Evolutionary conservation across 2,329 filamentous ascomycete species (phyloP).

Genomic region (Diplodia corticola): DNA sequence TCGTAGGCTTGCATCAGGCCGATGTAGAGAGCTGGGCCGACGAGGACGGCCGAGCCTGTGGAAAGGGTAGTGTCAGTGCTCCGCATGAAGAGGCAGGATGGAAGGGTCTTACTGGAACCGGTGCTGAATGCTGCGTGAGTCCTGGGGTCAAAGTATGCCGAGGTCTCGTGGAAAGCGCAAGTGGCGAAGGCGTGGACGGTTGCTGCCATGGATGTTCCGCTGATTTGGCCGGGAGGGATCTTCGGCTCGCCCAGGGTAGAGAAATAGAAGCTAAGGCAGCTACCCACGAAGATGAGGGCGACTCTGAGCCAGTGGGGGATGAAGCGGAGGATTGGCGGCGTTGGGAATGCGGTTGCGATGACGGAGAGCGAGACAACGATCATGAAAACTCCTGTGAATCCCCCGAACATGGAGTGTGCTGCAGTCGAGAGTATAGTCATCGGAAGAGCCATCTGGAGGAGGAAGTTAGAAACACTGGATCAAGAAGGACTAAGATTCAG

Average conservation of each 20-base stretch:
- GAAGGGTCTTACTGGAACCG: background rate
- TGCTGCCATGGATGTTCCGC: background rate
- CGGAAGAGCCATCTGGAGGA: constrained; percentile 1
- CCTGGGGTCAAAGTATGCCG: background rate
- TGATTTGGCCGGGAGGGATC: constrained; percentile 6
- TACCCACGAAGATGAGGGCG: constrained; percentile 1
- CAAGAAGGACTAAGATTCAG: background rate
- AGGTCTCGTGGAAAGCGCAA: background rate
- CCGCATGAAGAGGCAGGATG: background rate
- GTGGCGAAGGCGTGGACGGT: constrained; percentile 3
- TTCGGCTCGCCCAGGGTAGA: background rate
- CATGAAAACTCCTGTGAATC: constrained; percentile 6
- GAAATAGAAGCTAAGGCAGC: constrained; percentile 9
- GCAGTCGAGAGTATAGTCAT: constrained; percentile 1
- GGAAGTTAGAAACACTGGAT: background rate
- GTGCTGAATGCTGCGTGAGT: background rate
- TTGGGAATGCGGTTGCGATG: background rate
- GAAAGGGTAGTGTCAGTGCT: background rate
- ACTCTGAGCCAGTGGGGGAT: background rate
- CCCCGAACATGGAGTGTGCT: background rate
- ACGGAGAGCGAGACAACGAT: background rate
- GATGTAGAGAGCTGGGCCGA: background rate
- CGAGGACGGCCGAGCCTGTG: background rate
- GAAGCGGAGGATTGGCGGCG: background rate
- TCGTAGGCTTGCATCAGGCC: background rate